phyloP scores from a whole-genome alignment of 169 alveolate genomes.

The Cytauxzoon felis region DNA sequence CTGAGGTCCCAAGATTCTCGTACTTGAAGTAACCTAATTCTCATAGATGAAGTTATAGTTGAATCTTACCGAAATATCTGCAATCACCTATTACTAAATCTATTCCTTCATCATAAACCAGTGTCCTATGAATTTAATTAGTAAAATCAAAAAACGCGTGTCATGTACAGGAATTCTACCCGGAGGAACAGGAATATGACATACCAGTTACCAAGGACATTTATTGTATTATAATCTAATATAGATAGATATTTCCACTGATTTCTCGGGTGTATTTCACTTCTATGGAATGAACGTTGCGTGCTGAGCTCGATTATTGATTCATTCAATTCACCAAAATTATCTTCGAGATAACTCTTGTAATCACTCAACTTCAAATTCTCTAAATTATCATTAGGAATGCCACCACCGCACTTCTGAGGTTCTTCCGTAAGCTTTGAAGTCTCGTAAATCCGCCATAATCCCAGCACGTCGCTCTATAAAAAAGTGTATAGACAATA shows the following conservation, averaged over 20 bases:
- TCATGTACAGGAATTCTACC: too few relatives aligned
- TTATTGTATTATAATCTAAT: background rate
- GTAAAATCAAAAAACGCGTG: background rate
- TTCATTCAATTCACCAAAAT: conserved; percentile 36
- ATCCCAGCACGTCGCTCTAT: conserved; percentile 56
- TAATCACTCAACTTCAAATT: conserved; percentile 48
- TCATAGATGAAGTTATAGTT: background rate
- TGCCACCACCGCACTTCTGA: conserved; percentile 51
- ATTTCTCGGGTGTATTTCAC: conserved; percentile 40
- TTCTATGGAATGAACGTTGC: conserved; percentile 27
- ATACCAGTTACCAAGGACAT: conserved; percentile 36
- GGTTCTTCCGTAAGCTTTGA: conserved; percentile 7
- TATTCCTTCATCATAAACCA: conserved; percentile 64
- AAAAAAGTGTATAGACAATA: background rate
- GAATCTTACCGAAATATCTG: conserved; percentile 30
- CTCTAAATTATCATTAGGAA: conserved; percentile 44
- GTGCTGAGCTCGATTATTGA: conserved; percentile 26
- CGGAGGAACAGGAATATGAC: too few relatives aligned
- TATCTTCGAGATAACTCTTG: conserved; percentile 10
- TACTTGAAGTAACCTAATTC: conserved; percentile 39
- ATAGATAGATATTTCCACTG: conserved; percentile 41
- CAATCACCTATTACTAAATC: conserved; percentile 29
- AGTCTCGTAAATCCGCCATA: conserved; percentile 51
- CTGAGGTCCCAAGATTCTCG: conserved; percentile 5
- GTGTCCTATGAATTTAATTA: conserved; percentile 53